Conservation (phyloP, 441 rosid species). For the Isatis lusitanica region DNA sequence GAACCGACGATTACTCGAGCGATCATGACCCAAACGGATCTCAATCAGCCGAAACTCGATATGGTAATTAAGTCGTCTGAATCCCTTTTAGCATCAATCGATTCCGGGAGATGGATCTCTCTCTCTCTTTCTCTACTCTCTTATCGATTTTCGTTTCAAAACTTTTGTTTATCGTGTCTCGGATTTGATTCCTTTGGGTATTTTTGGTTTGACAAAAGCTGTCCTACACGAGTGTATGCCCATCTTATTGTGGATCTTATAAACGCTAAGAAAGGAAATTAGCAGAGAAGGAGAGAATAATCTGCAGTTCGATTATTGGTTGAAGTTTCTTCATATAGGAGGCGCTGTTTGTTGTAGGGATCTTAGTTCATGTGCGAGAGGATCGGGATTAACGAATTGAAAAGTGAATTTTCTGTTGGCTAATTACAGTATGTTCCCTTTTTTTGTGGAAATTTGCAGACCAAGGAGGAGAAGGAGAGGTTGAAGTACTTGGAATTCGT, state of each 20-base stretch:
- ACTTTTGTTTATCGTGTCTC: not conserved
- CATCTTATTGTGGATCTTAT: not conserved
- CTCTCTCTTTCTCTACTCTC: not conserved
- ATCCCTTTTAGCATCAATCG: not conserved
- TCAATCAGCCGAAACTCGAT: conserved; percentile 37
- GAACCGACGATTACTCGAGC: not conserved
- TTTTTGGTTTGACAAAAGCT: not conserved
- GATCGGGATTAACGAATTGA: not conserved
- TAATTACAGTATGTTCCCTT: not conserved
- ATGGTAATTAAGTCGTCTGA: conserved; percentile 37
- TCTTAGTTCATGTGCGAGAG: not conserved
- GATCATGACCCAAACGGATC: conserved; percentile 49
- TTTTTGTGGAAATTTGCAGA: conserved; percentile 25
- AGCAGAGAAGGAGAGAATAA: not conserved
- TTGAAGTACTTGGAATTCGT: conserved; percentile 83
- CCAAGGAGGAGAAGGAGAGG: conserved; percentile 54
- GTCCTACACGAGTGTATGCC: not conserved
- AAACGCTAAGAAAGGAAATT: too few species aligned
- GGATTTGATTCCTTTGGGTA: not conserved
- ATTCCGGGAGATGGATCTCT: not conserved
- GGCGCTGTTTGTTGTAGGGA: not conserved
- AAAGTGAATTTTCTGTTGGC: not conserved
- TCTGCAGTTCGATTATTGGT: not conserved
- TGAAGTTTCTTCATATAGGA: not conserved
- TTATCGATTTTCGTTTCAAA: not conserved